Conservation (phyloP, 2,329 filamentous ascomycete species). For the Pseudopyrenochaeta lycopersici region DNA sequence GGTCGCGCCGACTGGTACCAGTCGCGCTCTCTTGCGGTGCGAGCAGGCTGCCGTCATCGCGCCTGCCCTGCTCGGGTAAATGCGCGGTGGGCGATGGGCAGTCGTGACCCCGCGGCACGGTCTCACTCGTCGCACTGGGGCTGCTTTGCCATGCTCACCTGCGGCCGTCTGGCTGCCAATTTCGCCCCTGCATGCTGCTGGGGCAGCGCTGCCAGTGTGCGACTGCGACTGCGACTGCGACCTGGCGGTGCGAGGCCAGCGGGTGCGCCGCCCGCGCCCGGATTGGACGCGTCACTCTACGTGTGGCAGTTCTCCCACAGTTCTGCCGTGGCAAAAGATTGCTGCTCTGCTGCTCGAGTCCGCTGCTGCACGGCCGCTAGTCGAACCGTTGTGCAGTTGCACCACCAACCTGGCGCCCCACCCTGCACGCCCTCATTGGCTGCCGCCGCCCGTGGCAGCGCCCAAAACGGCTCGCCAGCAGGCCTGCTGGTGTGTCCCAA, state of each 20-base stretch:
- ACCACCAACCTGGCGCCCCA: constrained; percentile 36
- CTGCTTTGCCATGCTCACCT: constrained; percentile 14
- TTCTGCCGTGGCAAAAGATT: constrained; percentile 27
- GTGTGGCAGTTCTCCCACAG: constrained; percentile 24
- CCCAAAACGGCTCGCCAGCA: constrained; percentile 40
- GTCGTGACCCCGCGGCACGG: constrained; percentile 17
- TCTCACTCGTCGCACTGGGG: constrained; percentile 1
- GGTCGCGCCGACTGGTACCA: too few relatives aligned
- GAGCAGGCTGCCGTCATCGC: constrained; percentile 5
- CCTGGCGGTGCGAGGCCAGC: constrained; percentile 16
- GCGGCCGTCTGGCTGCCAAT: constrained; percentile 28
- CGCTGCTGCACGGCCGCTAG: constrained; percentile 35
- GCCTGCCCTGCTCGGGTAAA: constrained; percentile 33
- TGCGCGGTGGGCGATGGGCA: constrained; percentile 19
- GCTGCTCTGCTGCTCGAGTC: constrained; percentile 29
- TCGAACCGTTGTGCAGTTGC: constrained; percentile 47
- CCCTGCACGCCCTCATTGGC: constrained; percentile 26
- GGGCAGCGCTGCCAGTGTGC: too few relatives aligned
- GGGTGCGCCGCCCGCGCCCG: constrained; percentile 22
- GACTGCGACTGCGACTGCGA: too few relatives aligned
- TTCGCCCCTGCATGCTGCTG: constrained; percentile 36
- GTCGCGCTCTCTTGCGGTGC: too few relatives aligned
- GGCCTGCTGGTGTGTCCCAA: constrained; percentile 22
- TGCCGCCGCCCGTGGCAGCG: constrained; percentile 28
- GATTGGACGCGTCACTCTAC: constrained; percentile 33